Conservation (phyloP, 2,329 filamentous ascomycete species). For the Cladosporium velox region DNA sequence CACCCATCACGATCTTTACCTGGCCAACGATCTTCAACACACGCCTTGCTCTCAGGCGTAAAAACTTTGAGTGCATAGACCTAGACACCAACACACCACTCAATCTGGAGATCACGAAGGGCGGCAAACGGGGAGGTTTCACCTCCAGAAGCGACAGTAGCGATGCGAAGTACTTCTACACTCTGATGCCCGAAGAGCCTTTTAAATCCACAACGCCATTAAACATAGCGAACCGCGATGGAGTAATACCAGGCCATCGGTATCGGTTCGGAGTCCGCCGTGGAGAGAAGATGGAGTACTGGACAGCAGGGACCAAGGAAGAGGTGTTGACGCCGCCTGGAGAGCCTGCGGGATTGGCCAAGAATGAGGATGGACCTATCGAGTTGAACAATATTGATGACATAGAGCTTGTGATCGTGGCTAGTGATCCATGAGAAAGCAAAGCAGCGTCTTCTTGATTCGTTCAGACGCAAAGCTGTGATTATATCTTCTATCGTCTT, state of each 20-base stretch:
- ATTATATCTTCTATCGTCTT: neutral
- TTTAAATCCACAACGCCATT: neutral
- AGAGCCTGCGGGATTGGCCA: neutral
- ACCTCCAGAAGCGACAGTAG: neutral
- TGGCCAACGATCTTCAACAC: conserved; percentile 23
- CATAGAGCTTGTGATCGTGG: neutral
- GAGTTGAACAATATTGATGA: neutral
- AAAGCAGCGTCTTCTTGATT: neutral
- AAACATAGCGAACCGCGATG: neutral
- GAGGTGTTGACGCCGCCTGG: conserved; percentile 6
- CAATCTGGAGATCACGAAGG: neutral
- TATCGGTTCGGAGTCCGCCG: conserved; percentile 17
- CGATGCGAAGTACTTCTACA: neutral
- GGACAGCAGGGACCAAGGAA: conserved; percentile 4
- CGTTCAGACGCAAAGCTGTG: neutral
- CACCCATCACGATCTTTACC: conserved; percentile 27
- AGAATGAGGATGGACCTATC: neutral
- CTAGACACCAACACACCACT: conserved; percentile 3
- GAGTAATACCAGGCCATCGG: conserved; percentile 16
- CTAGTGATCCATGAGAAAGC: neutral
- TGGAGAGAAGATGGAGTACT: conserved; percentile 7
- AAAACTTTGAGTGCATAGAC: conserved; percentile 24
- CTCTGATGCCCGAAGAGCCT: neutral
- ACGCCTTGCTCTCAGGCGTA: conserved; percentile 18
- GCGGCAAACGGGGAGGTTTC: conserved; percentile 2